Evolutionary conservation across 352 stramenopile genomes (phyloP), one percentile per base, ranked within the genome.

Genomic region (Pythium dissimile): DNA sequence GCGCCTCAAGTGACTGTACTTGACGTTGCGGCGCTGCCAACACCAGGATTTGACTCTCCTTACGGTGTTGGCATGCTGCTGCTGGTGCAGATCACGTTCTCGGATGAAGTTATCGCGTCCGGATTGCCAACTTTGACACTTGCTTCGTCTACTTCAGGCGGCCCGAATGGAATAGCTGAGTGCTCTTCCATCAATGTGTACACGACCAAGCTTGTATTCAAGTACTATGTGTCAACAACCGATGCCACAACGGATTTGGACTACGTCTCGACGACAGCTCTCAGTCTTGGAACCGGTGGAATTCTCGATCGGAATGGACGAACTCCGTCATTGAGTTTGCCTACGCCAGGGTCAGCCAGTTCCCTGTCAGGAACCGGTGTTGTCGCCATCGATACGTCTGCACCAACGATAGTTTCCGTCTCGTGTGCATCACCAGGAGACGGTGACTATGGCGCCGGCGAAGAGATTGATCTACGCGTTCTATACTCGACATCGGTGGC

Each of bases 251-350:
- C 44, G 0, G 74, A 89, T 38, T 47, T 95, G 23, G 74, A 92
- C 13, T 95, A 92, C 42, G 61, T 67, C 0, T 90, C 77, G 2
- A 86, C 73, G 18, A 62, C 42, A 16, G 66, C 85, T 18, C 53
- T 95, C 16, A 68, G 52, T 5, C 39, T 90, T 4, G 82, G 68
- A 43, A 72, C 65, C 12, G 84, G 79, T 5, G 73, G 49, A 13
- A 91, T 95, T 45, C 50, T 69, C 11, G 84, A 95, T 59, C 76
- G 85, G 4, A 89, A 92, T 65, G 68, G 70, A 8, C 86, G 79
- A 1, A 72, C 62, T 11, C 76, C 84, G 4, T 52, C 59, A 7
- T 50, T 94, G n/a, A 80, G 68, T 0, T 50, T 95, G 0, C 85
- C 85, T 2, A 66, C 59, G 0, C 37, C 81, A 24, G 72, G 57